Conservation (phyloP, 345 rosid species). For the Trapa bicornis region DNA sequence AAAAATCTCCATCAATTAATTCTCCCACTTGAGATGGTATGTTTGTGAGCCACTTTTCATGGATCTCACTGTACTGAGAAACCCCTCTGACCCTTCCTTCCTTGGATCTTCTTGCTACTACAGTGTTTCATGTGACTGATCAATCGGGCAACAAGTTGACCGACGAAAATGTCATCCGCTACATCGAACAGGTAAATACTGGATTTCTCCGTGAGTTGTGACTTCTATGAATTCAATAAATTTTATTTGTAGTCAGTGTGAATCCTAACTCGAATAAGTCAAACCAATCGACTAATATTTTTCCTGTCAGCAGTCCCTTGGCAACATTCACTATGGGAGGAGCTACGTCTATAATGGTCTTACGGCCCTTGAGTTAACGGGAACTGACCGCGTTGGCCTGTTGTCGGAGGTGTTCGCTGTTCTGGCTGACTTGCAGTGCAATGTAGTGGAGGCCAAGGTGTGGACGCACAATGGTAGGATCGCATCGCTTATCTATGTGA, state of each 20-base stretch:
- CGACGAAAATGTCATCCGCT: slow-evolving; percentile 61
- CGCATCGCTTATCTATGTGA: slow-evolving; percentile 28
- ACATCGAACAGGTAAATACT: slow-evolving; percentile 68
- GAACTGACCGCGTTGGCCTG: slow-evolving; percentile 38
- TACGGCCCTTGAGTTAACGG: slow-evolving; percentile 37
- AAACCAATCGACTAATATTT: background rate
- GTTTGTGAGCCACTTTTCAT: background rate
- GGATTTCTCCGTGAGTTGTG: too few relatives aligned
- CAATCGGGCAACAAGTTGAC: slow-evolving; percentile 71
- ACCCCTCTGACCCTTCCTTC: background rate
- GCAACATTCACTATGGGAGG: slow-evolving; percentile 23
- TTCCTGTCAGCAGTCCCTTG: slow-evolving; percentile 20
- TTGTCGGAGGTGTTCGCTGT: slow-evolving; percentile 42
- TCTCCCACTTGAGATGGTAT: background rate
- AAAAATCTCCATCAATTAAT: too few relatives aligned
- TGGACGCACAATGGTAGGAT: slow-evolving; percentile 47
- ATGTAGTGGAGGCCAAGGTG: slow-evolving; percentile 39
- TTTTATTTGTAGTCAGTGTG: background rate
- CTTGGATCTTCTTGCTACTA: slow-evolving; percentile 7
- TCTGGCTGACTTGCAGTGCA: slow-evolving; percentile 32
- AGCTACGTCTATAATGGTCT: slow-evolving; percentile 19
- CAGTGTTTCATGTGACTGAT: slow-evolving; percentile 97
- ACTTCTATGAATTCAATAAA: background rate
- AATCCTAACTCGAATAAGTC: background rate
- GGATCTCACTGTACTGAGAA: background rate